Conservation (phyloP, 2,329 filamentous ascomycete genomes). For the Fusarium sp. region DNA sequence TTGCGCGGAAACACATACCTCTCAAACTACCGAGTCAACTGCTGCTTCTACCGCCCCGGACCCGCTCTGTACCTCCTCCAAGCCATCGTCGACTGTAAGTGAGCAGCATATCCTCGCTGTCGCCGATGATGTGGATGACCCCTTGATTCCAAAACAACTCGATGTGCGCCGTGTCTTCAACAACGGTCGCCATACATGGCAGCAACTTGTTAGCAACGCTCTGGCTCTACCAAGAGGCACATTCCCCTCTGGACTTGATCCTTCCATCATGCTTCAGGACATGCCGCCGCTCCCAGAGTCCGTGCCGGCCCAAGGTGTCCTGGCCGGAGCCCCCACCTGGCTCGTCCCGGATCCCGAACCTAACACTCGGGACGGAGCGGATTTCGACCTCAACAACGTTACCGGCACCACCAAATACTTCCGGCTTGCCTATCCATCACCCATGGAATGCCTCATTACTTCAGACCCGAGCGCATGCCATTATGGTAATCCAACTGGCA, state of each 20-base stretch:
- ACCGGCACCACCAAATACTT: conserved; percentile 47
- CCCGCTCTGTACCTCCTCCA: conserved; percentile 17
- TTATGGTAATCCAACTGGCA: conserved; percentile 39
- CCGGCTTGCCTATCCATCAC: conserved; percentile 42
- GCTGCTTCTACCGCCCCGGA: conserved; percentile 26
- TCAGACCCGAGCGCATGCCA: conserved; percentile 34
- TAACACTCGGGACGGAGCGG: conserved; percentile 8
- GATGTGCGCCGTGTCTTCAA: conserved; percentile 43
- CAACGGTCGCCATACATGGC: conserved; percentile 41
- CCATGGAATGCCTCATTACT: conserved; percentile 41
- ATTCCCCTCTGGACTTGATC: conserved; percentile 42
- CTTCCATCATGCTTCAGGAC: conserved; percentile 44
- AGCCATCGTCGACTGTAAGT: conserved; percentile 15
- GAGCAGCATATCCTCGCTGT: conserved; percentile 30
- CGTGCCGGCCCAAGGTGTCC: conserved; percentile 40
- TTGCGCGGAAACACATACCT: conserved; percentile 17
- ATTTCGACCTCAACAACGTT: conserved; percentile 41
- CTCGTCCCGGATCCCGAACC: conserved; percentile 44
- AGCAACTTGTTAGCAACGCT: conserved; percentile 37
- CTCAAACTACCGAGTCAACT: conserved; percentile 24
- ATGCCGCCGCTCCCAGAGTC: conserved; percentile 44
- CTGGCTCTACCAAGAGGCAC: conserved; percentile 35
- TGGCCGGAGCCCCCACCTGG: conserved; percentile 46
- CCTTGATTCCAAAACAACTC: conserved; percentile 38
- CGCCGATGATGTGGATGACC: conserved; percentile 37